Evolutionary conservation across 2,329 filamentous ascomycete genomes (phyloP), one percentile per base, ranked within the genome.

Genomic region (Didymella glomerata): DNA sequence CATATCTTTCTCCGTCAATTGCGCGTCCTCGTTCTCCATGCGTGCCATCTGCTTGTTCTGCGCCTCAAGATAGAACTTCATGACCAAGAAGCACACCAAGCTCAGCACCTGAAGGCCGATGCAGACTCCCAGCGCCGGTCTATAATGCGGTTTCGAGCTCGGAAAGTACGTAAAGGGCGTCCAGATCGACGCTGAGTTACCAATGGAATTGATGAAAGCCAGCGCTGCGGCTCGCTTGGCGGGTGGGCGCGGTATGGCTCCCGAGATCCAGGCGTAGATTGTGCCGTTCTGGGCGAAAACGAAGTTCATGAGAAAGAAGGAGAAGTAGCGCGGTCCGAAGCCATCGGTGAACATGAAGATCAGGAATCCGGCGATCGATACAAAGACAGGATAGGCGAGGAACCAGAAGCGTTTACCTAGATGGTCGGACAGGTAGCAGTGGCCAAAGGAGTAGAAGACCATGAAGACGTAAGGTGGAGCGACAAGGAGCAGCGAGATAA

Each of bases 381-480:
- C 72, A 2, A 80, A 78, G 28, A 85, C 81, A 0, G 84, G 84
- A 61, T 84, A 69, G 2, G 47, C 53, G 32, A 69, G 53, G 54
- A 71, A 71, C 64, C 65, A 82, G 72, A 82, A 83, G 5, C 81
- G 77, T 44, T 78, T 77, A 38, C 71, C 72, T 27, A 77, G 42
- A 9, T 72, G 73, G 61, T 83, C 81, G 9, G 80, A 81, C 27
- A 76, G 42, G 53, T 73, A 73, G 18, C 77, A 78, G 65, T 83
- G 80, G 4, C 63, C 63, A 27, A 80, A 70, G 20, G 62, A 68
- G 61, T 80, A 70, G 45, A 82, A 86, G n/a, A 87, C 72, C 27
- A 88, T 76, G 66, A 86, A 87, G 3, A 83, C 78, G 83, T 86
- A 88, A 0, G 86, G 86, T 1, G 85, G 85, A 1, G 84, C 78